phyloP scores from a whole-genome alignment of 2,329 filamentous ascomycete genomes.

The Fusarium sp. region DNA sequence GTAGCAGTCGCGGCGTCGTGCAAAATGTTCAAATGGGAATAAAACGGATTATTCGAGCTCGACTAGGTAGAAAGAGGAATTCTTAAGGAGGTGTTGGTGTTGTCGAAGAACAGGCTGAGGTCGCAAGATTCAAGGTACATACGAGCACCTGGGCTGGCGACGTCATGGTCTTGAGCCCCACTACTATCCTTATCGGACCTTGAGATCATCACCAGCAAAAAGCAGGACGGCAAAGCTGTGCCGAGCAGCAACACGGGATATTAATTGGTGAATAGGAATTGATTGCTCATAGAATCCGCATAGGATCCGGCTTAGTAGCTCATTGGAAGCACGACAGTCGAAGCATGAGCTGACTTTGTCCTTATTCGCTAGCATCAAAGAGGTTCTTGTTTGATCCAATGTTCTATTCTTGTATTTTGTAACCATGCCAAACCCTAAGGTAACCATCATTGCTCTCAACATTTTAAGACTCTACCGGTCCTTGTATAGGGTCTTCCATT shows the following conservation, averaged over 20 bases:
- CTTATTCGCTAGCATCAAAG: too few species aligned
- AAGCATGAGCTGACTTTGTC: not conserved
- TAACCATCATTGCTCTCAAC: too few species aligned
- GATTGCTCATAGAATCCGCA: not conserved
- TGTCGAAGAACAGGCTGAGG: slow-evolving; percentile 26
- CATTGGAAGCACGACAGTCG: not conserved
- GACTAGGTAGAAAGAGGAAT: not conserved
- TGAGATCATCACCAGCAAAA: slow-evolving; percentile 24
- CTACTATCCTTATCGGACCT: slow-evolving; percentile 22
- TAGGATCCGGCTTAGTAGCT: accelerated
- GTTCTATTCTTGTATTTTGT: too few species aligned
- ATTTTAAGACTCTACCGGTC: too few species aligned
- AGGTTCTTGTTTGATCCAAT: too few species aligned
- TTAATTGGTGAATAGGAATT: not conserved
- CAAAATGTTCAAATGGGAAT: not conserved
- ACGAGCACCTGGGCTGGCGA: slow-evolving; percentile 32
- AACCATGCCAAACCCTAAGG: too few species aligned
- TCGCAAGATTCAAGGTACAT: slow-evolving; percentile 1
- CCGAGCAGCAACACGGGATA: not conserved
- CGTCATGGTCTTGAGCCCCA: slow-evolving; percentile 45
- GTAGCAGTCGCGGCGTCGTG: not conserved
- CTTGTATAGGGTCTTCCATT: too few species aligned
- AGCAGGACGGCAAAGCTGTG: not conserved
- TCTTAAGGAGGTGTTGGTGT: not conserved
- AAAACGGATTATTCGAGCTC: not conserved